Evolutionary conservation across 2,329 filamentous ascomycete genomes (phyloP).

Genomic region (Ceratocystis smalleyi): DNA sequence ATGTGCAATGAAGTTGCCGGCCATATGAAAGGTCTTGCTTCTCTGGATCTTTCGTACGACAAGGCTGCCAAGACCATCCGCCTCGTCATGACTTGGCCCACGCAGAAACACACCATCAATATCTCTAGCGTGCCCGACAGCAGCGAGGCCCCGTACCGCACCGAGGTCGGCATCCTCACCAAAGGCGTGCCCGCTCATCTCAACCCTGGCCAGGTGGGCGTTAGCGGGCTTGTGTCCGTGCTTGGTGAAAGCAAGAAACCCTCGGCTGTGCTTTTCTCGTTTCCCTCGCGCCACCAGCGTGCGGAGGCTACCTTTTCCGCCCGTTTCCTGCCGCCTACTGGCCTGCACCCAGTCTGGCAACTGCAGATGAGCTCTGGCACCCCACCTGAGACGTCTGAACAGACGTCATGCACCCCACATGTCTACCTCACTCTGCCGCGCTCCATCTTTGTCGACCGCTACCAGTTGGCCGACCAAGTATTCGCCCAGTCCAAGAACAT

Average conservation of each 20-base stretch:
- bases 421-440: slow-evolving; percentile 72
- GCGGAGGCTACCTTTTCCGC: slow-evolving; percentile 42
- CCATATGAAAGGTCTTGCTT: slow-evolving; percentile 36
- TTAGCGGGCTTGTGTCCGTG: slow-evolving; percentile 65
- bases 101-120: slow-evolving; percentile 19
- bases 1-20: slow-evolving; percentile 36
- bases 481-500: slow-evolving; percentile 74
- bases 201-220: slow-evolving; percentile 57
- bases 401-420: slow-evolving; percentile 51
- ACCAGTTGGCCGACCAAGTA: slow-evolving; percentile 62
- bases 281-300: slow-evolving; percentile 61
- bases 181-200: slow-evolving; percentile 42
- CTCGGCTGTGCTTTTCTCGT: slow-evolving; percentile 66
- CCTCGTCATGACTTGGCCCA: slow-evolving; percentile 49
- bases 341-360: slow-evolving; percentile 68
- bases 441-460: slow-evolving; percentile 69
- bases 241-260: slow-evolving; percentile 59
- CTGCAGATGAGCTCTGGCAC: slow-evolving; percentile 43
- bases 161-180: slow-evolving; percentile 69
- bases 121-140: neutral
- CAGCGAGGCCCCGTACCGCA: slow-evolving; percentile 30
- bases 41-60: slow-evolving; percentile 66
- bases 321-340: slow-evolving; percentile 53
- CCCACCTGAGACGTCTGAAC: slow-evolving; percentile 33
- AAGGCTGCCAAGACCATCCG: slow-evolving; percentile 48